Base-by-base conservation (phyloP, 495 filamentous ascomycete genomes). In the Beverwykella pulmonaria region DNA sequence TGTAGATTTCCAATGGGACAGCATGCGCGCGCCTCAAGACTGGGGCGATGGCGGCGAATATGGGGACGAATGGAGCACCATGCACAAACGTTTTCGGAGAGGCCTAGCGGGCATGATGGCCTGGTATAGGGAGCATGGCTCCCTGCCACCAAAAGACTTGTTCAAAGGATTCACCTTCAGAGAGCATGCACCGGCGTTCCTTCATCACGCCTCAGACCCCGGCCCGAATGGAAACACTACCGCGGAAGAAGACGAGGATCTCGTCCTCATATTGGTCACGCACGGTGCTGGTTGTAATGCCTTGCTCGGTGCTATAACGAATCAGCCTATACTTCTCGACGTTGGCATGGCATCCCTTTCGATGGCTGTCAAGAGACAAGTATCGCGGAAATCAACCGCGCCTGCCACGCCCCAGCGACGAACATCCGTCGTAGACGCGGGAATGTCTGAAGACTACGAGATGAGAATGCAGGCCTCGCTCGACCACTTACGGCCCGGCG, bases 231-330 rank as follows among this genome's bases (percentile, higher is more conserved):
- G n/a, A 1, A 46, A 61, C 14, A 26, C 25, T 0, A 36, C 5
- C 1, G 9, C 23, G 20, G 53, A 44, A 23, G 19, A 61, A 48
- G 27, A 55, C 1, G 78, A 82, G 4, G 91, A 98, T 70, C 83
- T 90, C 0, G 86, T 98, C 7, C 76, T 99, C n/a, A 82, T 99
- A 29, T 77, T 99, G 14, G 91, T 99, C 54, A 96, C 95, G 0
- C 94, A 99, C 71, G 93, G 93, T n/a, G 95, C 95, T 12, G 95
- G 93, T 53, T 96, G 94, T 77, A 99, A 99, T 77, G 95, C 94
- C 0, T 77, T 99, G 52, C 92, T 98, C 53, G 92, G 93, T 6
- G 91, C 91, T 4, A 80, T 99, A 59, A 95, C 91, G 0, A 88
- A 93, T 57, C 89, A 93, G 67, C 92, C 94, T 0, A 90, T 93